phyloP scores from a whole-genome alignment of 2,329 filamentous ascomycete species.

The Plectosphaerella cucumerina region DNA sequence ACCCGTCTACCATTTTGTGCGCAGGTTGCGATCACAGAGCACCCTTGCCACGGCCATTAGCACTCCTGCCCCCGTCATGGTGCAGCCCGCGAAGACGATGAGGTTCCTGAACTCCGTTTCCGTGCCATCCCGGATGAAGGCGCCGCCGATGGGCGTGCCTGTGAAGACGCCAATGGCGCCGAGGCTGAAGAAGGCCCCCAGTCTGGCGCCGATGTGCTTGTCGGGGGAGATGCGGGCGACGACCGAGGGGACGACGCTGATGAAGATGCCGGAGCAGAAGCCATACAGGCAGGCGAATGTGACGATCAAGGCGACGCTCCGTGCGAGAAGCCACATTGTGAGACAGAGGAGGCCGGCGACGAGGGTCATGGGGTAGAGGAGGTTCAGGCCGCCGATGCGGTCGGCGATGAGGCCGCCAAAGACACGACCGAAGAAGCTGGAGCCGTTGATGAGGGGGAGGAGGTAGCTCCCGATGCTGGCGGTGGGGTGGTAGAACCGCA shows the following conservation, averaged over 20 bases:
- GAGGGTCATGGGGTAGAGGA: slow-evolving; percentile 9
- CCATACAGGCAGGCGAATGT: slow-evolving; percentile 7
- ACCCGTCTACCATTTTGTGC: slow-evolving; percentile 4
- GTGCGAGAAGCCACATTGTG: slow-evolving; percentile 7
- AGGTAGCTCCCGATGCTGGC: slow-evolving; percentile 32
- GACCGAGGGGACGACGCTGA: slow-evolving; percentile 6
- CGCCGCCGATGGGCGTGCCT: slow-evolving; percentile 6
- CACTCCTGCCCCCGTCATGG: slow-evolving; percentile 1
- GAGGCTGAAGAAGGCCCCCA: slow-evolving; percentile 6
- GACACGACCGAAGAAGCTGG: slow-evolving; percentile 39
- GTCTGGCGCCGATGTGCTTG: slow-evolving; percentile 3
- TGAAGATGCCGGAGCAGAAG: slow-evolving; percentile 6
- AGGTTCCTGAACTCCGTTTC: slow-evolving; percentile 1
- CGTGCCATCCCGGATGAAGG: slow-evolving; percentile 4
- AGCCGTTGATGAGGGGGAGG: slow-evolving; percentile 39
- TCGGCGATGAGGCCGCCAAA: slow-evolving; percentile 8
- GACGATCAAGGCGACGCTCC: slow-evolving; percentile 2
- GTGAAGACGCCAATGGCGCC: slow-evolving; percentile 6
- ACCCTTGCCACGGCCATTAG: background rate
- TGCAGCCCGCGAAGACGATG: slow-evolving; percentile 1
- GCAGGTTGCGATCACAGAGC: slow-evolving; percentile 4
- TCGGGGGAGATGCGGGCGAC: slow-evolving; percentile 1
- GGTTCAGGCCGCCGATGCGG: slow-evolving; percentile 9
- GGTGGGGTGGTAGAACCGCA: slow-evolving; percentile 33
- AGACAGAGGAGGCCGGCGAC: slow-evolving; percentile 7